phyloP scores from a whole-genome alignment of 2,329 filamentous ascomycete genomes.

The Cordyceps farinosa region DNA sequence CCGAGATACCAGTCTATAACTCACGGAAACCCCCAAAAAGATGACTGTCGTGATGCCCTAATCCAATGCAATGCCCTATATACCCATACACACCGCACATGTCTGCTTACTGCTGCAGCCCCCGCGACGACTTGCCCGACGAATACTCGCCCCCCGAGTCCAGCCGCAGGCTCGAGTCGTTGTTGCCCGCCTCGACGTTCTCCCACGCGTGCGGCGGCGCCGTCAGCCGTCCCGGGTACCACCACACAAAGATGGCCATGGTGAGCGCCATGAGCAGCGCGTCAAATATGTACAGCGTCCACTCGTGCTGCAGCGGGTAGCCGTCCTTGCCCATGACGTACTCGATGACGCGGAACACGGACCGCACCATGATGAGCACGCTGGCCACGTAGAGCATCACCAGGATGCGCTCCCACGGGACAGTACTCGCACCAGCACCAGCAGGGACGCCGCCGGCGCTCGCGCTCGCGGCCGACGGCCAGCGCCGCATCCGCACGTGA shows the following conservation, averaged over 20 bases:
- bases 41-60: not conserved
- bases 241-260: conserved; percentile 23
- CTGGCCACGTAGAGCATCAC: conserved; percentile 36
- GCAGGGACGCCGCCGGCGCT: conserved; percentile 14
- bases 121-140: not conserved
- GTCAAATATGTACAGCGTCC: conserved; percentile 44
- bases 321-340: conserved; percentile 40
- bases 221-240: conserved; percentile 22
- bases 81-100: not conserved
- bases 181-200: not conserved
- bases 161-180: conserved; percentile 8
- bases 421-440: too few relatives aligned
- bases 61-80: not conserved
- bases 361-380: conserved; percentile 40
- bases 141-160: conserved; percentile 3
- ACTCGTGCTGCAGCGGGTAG: conserved; percentile 39
- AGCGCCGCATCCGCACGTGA: conserved; percentile 35
- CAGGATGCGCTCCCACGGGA: conserved; percentile 34
- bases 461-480: conserved; percentile 21
- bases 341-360: conserved; percentile 46
- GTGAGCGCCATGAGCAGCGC: conserved; percentile 24
- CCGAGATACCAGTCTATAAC: not conserved
- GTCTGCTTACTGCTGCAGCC: not conserved
- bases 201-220: conserved; percentile 15
- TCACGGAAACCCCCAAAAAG: not conserved